Conservation (phyloP, 2,329 filamentous ascomycete species). For the Sporothrix protearum region DNA sequence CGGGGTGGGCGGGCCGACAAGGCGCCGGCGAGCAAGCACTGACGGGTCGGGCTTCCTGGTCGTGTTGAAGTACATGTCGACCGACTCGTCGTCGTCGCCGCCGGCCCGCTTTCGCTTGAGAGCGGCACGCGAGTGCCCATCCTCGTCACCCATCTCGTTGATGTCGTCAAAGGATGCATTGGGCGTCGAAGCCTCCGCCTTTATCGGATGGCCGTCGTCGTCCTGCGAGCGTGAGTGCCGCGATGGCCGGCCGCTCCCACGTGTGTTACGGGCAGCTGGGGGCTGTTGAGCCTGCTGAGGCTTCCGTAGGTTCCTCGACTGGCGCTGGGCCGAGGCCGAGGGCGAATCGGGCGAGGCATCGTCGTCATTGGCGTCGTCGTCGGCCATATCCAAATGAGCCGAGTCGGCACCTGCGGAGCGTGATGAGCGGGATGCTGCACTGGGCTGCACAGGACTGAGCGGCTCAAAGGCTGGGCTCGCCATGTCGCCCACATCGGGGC, state of each 20-base stretch:
- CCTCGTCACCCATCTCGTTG: not conserved
- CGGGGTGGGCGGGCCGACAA: constrained; percentile 46
- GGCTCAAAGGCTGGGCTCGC: constrained; percentile 57
- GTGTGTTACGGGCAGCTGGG: not conserved
- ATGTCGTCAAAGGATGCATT: not conserved
- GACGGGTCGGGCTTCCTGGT: constrained; percentile 36
- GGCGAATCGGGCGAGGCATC: constrained; percentile 8
- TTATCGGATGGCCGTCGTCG: not conserved
- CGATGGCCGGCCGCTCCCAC: not conserved
- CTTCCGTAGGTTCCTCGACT: constrained; percentile 22
- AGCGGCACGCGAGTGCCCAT: not conserved
- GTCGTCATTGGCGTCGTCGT: not conserved
- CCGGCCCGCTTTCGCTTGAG: constrained; percentile 10
- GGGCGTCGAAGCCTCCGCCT: constrained; percentile 58
- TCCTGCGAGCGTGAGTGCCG: constrained; percentile 9
- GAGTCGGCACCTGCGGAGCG: constrained; percentile 6
- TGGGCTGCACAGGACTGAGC: constrained; percentile 52
- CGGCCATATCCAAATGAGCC: not conserved
- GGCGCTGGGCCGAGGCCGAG: not conserved
- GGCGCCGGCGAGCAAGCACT: constrained; percentile 28
- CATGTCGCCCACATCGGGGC: constrained; percentile 39
- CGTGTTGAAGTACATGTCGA: not conserved
- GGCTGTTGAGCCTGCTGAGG: not conserved
- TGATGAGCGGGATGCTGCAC: constrained; percentile 34
- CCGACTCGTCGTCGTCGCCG: not conserved